These are phyloP conservation scores for Forsythia suspensa DNA, from an alignment of 257 asterid species.

Conservation along the genomic window DNA sequence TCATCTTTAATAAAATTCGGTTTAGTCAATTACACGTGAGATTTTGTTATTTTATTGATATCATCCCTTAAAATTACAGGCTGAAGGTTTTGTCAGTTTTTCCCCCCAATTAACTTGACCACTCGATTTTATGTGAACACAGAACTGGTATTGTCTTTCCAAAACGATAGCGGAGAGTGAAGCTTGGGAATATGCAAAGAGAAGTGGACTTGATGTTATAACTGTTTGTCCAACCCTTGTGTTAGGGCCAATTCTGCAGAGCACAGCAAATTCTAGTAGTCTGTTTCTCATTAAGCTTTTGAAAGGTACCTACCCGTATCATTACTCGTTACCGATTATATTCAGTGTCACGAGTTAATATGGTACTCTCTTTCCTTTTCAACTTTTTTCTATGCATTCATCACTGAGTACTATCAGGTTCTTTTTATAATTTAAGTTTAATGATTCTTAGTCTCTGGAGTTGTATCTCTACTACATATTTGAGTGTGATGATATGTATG, in stretches of 20 bases:
- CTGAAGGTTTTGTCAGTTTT: neutral
- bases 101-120: neutral
- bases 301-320: conserved; percentile 47
- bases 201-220: conserved; percentile 54
- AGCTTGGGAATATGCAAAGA: conserved; percentile 64
- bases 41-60: neutral
- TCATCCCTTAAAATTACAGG: neutral
- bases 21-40: neutral
- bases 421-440: neutral
- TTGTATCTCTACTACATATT: neutral
- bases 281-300: conserved; percentile 51
- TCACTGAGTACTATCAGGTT: neutral
- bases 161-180: conserved; percentile 73
- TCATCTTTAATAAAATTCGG: neutral
- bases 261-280: conserved; percentile 58
- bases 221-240: conserved; percentile 62
- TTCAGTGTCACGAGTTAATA: neutral
- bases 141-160: conserved; percentile 83
- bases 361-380: neutral
- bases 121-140: conserved; percentile 17
- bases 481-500: neutral
- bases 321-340: neutral
- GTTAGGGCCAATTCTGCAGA: conserved; percentile 74
- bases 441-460: neutral
- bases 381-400: neutral